These are phyloP conservation scores for Dendrothele bispora DNA, from an alignment of 768 basidiomycete genomes.

Conservation along the genomic window DNA sequence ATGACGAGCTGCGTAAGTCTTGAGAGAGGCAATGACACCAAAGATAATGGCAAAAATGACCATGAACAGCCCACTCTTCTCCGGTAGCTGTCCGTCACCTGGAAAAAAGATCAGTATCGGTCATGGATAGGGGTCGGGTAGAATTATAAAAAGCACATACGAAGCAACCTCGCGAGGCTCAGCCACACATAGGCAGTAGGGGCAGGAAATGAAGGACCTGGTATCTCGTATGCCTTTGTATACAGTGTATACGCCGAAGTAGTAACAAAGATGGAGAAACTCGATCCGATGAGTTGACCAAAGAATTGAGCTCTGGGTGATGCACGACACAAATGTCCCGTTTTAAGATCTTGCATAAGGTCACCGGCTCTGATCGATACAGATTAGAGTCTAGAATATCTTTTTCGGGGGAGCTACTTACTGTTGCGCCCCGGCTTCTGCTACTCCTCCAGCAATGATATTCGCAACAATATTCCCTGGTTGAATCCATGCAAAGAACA, in stretches of 20 bases:
- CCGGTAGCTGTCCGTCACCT: conserved; percentile 85
- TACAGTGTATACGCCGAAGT: conserved; percentile 87
- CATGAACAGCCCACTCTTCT: conserved; percentile 79
- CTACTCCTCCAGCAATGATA: conserved; percentile 95
- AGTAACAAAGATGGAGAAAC: conserved; percentile 85
- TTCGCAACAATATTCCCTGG: conserved; percentile 97
- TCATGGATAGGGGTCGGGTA: too few species aligned
- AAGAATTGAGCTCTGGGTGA: conserved; percentile 94
- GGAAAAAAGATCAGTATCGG: conserved; percentile 28
- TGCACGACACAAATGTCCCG: conserved; percentile 88
- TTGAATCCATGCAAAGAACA: conserved; percentile 92
- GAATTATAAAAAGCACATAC: conserved; percentile 40
- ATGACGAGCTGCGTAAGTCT: conserved; percentile 54
- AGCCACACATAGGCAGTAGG: conserved; percentile 96
- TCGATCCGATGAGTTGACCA: conserved; percentile 89
- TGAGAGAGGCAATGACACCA: conserved; percentile 62
- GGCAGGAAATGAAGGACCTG: conserved; percentile 93
- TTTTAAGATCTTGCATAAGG: conserved; percentile 98
- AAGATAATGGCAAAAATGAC: conserved; percentile 71
- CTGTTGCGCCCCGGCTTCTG: conserved; percentile 94
- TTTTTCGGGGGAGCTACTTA: conserved; percentile 29
- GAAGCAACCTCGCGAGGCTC: conserved; percentile 69
- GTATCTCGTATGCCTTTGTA: conserved; percentile 83
- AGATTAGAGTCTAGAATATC: conserved; percentile 2
- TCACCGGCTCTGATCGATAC: conserved; percentile 74